These are phyloP conservation scores for Microcyclospora pomicola DNA, from an alignment of 2,329 filamentous ascomycete genomes.

Conservation along the genomic window DNA sequence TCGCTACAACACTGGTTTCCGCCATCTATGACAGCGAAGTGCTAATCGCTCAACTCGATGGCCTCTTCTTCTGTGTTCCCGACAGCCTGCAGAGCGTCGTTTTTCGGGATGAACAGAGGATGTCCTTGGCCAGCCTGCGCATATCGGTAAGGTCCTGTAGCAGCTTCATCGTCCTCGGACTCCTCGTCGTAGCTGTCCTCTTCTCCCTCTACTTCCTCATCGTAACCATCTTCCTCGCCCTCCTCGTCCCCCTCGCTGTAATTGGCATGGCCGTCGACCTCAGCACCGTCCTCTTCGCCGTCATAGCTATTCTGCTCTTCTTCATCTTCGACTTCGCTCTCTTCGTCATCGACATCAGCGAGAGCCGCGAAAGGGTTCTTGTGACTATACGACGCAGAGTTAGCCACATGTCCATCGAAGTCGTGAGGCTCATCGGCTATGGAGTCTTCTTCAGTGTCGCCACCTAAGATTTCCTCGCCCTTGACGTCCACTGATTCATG, in stretches of 20 bases:
- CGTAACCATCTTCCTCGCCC: slow-evolving; percentile 4
- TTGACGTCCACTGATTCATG: background rate
- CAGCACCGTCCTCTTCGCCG: slow-evolving; percentile 26
- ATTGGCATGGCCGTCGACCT: background rate
- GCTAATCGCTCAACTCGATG: slow-evolving; percentile 3
- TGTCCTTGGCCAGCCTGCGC: background rate
- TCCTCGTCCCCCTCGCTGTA: slow-evolving; percentile 6
- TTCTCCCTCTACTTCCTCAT: slow-evolving; percentile 3
- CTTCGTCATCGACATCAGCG: slow-evolving; percentile 1
- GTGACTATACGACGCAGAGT: slow-evolving; percentile 3
- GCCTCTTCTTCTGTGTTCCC: slow-evolving; percentile 2
- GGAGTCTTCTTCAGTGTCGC: slow-evolving; percentile 1
- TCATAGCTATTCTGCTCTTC: slow-evolving; percentile 22
- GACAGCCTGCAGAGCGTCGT: slow-evolving; percentile 9
- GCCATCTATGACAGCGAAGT: no score
- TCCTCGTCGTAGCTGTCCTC: slow-evolving; percentile 7
- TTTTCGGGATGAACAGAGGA: slow-evolving; percentile 1
- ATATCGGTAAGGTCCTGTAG: background rate
- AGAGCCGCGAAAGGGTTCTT: slow-evolving; percentile 8
- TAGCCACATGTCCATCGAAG: background rate
- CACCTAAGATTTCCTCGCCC: slow-evolving; percentile 1
- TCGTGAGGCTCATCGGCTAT: background rate
- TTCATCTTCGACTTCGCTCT: slow-evolving; percentile 2
- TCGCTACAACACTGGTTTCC: no score
- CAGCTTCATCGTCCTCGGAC: slow-evolving; percentile 5